Evolutionary conservation across 1,284 basidiomycete genomes (phyloP), one percentile per base, ranked within the genome.

Genomic region (Binderoboletus segoi): DNA sequence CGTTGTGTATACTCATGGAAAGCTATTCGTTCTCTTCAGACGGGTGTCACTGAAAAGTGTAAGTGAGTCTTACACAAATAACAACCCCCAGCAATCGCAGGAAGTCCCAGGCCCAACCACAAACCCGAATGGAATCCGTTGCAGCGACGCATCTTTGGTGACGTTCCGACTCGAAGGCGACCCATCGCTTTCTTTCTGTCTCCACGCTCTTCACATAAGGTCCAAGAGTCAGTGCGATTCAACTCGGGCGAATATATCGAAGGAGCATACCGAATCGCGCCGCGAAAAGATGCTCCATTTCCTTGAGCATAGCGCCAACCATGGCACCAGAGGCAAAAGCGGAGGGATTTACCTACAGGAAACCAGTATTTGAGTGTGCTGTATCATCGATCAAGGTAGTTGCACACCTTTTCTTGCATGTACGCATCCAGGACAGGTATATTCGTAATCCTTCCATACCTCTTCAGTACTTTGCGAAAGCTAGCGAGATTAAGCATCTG

Each of bases 381-480:
- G 21, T 10, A 38, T 28, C 21, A 41, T 30, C 15, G 12, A 28
- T 11, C 23, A 40, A 7, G 2, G 4, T 37, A 12, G 15, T 20
- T 21, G 30, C 61, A 24, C 60, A 91, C 90, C 67, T 85, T 87
- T 64, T 93, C 88, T 18, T 79, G 75, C 76, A 86, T 90, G 72
- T 91, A 96, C 54, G 84, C 80, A 45, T 86, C 82, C 69, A 89
- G 85, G 3, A 79, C 80, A 38, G 82, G 75, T 15, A 89, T 88
- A 65, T 81, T 85, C 1, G 92, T 90, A 4, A 84, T 78, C 74
- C 96, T 98, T 69, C 94, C 93, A 64, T 94, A 97, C 75, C 96
- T 98, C 75, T 95, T 98, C 60, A 97, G 70, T 0, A 89, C 89
- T 71, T 98, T 98, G 24, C 91, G 80, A 70, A 98, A 95, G 1